Evolutionary conservation across 1,139 yeast species (phyloP).

Genomic region (Saccharomycopsis hybrid): DNA sequence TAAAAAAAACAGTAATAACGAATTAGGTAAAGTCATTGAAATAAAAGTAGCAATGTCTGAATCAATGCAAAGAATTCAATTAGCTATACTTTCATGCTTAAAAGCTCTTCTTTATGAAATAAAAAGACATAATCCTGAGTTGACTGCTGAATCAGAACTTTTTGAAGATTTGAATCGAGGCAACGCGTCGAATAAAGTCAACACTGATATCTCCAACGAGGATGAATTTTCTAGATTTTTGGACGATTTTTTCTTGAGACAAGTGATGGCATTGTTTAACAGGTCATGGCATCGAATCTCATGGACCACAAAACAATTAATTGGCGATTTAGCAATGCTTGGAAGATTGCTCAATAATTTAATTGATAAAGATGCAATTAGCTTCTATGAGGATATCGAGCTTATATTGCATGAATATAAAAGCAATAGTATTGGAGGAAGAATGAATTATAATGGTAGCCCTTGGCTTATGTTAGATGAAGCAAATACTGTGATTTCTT

Average conservation of each 20-base stretch:
- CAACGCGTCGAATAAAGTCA: conserved; percentile 8
- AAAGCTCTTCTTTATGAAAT: conserved; percentile 76
- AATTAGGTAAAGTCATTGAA: conserved; percentile 55
- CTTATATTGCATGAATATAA: conserved; percentile 59
- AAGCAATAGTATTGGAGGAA: conserved; percentile 36
- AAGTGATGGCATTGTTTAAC: conserved; percentile 59
- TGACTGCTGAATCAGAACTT: conserved; percentile 32
- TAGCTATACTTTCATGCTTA: conserved; percentile 70
- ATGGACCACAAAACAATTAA: conserved; percentile 68
- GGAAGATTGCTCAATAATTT: conserved; percentile 52
- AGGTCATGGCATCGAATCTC: conserved; percentile 88
- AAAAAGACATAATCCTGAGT: conserved; percentile 60
- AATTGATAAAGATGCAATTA: conserved; percentile 59
- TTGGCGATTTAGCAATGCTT: conserved; percentile 62
- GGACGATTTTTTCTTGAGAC: conserved; percentile 42
- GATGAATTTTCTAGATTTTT: conserved; percentile 18
- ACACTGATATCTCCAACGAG: conserved; percentile 18
- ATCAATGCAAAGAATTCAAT: conserved; percentile 75
- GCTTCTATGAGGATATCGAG: conserved; percentile 70
- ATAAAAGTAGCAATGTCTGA: conserved; percentile 65
- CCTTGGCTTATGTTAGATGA: conserved; percentile 88
- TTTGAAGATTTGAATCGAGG: conserved; percentile 19
- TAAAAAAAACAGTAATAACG: conserved; percentile 27
- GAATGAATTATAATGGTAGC: conserved; percentile 48
- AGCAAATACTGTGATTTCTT: conserved; percentile 67